Evolutionary conservation across 73 alveolate genomes (phyloP).

Genomic region (Paramecium bursaria): DNA sequence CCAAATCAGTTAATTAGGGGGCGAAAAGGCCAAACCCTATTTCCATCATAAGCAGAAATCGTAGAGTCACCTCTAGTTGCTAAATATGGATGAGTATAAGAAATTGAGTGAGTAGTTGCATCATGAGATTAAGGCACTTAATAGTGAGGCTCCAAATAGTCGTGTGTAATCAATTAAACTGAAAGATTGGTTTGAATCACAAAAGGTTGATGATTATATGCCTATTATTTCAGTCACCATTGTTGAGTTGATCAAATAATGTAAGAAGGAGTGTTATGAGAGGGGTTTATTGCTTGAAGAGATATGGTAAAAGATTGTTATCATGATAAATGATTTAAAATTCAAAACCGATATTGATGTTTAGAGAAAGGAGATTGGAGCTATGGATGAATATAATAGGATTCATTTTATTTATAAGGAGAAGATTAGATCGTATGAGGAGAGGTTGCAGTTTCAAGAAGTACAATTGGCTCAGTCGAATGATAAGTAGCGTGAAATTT

Average conservation of each 20-base stretch:
- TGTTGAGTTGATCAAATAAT: slow-evolving; percentile 12
- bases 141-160: slow-evolving; percentile 37
- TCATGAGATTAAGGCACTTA: slow-evolving; percentile 2
- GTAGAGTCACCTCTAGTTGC: not conserved
- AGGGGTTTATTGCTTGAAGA: slow-evolving; percentile 39
- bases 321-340: not conserved
- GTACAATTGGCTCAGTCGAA: not conserved
- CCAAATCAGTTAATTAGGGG: not conserved
- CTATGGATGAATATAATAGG: slow-evolving; percentile 44
- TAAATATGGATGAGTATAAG: slow-evolving; percentile 10
- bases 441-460: not conserved
- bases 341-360: not conserved
- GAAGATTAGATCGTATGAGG: not conserved
- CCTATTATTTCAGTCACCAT: slow-evolving; percentile 5
- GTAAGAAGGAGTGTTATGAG: slow-evolving; percentile 44
- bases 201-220: not conserved
- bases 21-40: slow-evolving; percentile 36
- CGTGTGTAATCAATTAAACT: slow-evolving; percentile 38
- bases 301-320: slow-evolving; percentile 16
- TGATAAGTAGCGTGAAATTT: not conserved
- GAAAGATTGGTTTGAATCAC: slow-evolving; percentile 29
- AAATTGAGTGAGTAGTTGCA: not conserved
- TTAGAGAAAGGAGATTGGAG: slow-evolving; percentile 4
- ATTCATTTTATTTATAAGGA: slow-evolving; percentile 16
- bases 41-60: no score